Evolutionary conservation across 2,329 filamentous ascomycete genomes (phyloP).

Genomic region (Fusarium pseudocircinatum): DNA sequence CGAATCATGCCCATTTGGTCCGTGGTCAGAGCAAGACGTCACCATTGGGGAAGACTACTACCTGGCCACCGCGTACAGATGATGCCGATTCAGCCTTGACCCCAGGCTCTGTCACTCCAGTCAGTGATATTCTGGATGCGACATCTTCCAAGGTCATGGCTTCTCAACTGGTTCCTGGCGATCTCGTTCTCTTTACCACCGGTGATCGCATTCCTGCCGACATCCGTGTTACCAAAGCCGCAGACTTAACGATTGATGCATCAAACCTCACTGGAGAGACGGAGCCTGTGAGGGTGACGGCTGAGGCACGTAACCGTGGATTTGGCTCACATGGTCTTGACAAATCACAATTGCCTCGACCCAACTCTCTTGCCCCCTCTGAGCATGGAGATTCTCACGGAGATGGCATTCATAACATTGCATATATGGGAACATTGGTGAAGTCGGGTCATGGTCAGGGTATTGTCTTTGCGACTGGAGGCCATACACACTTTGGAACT

Average conservation of each 20-base stretch:
- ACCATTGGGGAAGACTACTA: constrained; percentile 48
- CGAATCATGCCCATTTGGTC: constrained; percentile 95
- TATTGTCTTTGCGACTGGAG: constrained; percentile 95
- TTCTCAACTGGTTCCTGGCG: constrained; percentile 86
- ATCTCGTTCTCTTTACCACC: constrained; percentile 92
- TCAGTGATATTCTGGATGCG: constrained; percentile 72
- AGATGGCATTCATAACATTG: constrained; percentile 87
- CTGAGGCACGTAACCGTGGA: constrained; percentile 62
- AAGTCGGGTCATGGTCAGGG: constrained; percentile 95
- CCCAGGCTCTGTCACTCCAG: constrained; percentile 65
- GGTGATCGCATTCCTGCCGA: constrained; percentile 97
- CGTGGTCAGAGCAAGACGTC: constrained; percentile 61
- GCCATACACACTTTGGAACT: constrained; percentile 92
- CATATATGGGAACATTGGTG: constrained; percentile 97
- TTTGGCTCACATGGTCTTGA: constrained; percentile 43
- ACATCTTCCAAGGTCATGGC: constrained; percentile 88
- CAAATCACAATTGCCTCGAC: constrained; percentile 42
- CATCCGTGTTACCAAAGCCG: constrained; percentile 89
- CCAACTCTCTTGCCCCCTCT: constrained; percentile 56
- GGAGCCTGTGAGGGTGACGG: constrained; percentile 84
- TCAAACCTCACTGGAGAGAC: constrained; percentile 98
- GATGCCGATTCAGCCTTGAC: constrained; percentile 55
- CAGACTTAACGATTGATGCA: constrained; percentile 92
- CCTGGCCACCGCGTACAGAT: constrained; percentile 60
- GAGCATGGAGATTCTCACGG: constrained; percentile 69